A percentile compares a stretch with the other conserved stretches of the same genome.
Conservation (phyloP, 2,329 filamentous ascomycete genomes). For the Pestalotiopsis sp. region DNA sequence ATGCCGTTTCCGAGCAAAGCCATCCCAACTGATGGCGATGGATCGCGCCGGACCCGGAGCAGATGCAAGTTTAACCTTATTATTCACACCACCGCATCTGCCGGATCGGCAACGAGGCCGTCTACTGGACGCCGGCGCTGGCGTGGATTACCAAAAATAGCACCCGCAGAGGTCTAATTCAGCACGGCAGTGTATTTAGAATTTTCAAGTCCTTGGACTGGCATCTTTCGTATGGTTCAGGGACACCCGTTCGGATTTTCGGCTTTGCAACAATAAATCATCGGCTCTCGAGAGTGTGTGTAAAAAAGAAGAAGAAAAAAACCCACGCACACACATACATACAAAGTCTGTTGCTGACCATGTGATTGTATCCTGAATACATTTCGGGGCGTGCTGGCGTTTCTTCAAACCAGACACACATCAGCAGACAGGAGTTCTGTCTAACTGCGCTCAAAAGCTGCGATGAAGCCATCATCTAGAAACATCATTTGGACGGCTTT, state of each 20-base stretch:
- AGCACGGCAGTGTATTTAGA: background rate
- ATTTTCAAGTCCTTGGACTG: background rate
- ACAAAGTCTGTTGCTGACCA: too few species aligned
- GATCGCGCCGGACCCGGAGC: background rate
- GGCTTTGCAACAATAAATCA: too few species aligned
- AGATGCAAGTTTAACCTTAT: background rate
- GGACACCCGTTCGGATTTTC: too few species aligned
- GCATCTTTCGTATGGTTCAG: background rate
- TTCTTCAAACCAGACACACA: too few species aligned
- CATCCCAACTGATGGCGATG: background rate
- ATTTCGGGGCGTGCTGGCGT: too few species aligned
- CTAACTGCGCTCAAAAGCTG: too few species aligned
- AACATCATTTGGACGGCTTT: constrained; percentile 6
- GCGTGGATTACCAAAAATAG: background rate
- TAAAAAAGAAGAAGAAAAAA: too few species aligned
- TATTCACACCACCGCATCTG: background rate
- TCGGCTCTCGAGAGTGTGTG: too few species aligned
- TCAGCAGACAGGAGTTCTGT: too few species aligned
- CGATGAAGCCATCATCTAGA: too few species aligned
- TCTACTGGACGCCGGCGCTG: background rate
- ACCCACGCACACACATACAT: too few species aligned
- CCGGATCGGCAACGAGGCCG: background rate
- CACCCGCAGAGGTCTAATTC: background rate
- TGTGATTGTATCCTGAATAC: too few species aligned
- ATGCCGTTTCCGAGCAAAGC: background rate